phyloP scores from a whole-genome alignment of 768 basidiomycete genomes.

The Xerocomellus chrysenteron region DNA sequence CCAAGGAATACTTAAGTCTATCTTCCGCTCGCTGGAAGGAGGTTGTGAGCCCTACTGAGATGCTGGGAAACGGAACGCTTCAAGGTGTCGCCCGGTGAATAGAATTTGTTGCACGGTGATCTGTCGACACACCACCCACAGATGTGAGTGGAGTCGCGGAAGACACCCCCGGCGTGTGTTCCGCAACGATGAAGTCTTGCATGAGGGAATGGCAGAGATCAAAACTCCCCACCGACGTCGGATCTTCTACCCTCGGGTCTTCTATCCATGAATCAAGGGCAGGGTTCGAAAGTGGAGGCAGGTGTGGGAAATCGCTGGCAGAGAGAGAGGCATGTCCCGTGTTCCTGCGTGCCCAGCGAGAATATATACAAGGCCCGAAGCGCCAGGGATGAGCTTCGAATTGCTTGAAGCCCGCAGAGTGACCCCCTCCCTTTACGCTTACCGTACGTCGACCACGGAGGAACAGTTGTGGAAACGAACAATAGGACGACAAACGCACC shows the following conservation, averaged over 20 bases:
- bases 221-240: no score
- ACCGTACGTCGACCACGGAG: no score
- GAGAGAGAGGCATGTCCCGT: not conserved
- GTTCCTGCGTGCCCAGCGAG: constrained; percentile 4
- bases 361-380: not conserved
- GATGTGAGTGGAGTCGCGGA: not conserved
- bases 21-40: constrained; percentile 1
- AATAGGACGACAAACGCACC: not conserved
- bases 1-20: no score
- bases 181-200: no score
- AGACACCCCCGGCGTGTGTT: not conserved
- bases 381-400: not conserved
- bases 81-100: not conserved
- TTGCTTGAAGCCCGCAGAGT: no score
- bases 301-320: not conserved
- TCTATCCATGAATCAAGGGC: not conserved
- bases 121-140: constrained; percentile 18
- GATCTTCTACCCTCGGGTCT: no score
- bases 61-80: constrained; percentile 16
- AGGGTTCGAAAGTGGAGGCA: not conserved
- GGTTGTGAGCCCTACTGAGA: constrained; percentile 1
- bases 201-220: not conserved
- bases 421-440: no score
- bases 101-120: not conserved
- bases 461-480: not conserved